A percentile compares a stretch with the other conserved stretches of the same genome.
Evolutionary conservation across 2,329 filamentous ascomycete species (phyloP).

Genomic region (Raffaelea albimanens): DNA sequence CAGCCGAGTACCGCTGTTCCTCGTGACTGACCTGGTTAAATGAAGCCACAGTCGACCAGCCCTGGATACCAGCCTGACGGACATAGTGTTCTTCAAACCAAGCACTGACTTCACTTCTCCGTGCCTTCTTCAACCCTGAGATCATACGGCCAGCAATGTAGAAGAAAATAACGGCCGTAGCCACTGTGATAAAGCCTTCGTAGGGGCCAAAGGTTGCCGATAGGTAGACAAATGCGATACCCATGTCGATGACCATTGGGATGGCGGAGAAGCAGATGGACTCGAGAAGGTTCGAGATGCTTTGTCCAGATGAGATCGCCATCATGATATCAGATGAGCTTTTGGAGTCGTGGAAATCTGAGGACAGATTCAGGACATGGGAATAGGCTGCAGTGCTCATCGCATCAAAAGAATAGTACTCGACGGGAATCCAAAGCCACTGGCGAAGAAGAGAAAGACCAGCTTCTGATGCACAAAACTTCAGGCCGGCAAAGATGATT

Average conservation of each 20-base stretch:
- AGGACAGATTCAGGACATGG: constrained; percentile 50
- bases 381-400: constrained; percentile 46
- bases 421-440: constrained; percentile 49
- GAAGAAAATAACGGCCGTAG: constrained; percentile 46
- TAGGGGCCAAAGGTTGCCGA: constrained; percentile 50
- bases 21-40: constrained; percentile 52
- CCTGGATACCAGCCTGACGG: constrained; percentile 44
- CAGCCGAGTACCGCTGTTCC: constrained; percentile 41
- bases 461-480: constrained; percentile 43
- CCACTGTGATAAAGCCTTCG: constrained; percentile 52
- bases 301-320: constrained; percentile 44
- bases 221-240: constrained; percentile 50
- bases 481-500: constrained; percentile 38
- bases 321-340: constrained; percentile 49
- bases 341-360: constrained; percentile 52
- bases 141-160: constrained; percentile 44
- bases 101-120: constrained; percentile 40
- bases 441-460: constrained; percentile 43
- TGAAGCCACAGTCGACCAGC: constrained; percentile 49
- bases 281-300: constrained; percentile 47
- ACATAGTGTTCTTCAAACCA: constrained; percentile 47
- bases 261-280: constrained; percentile 47
- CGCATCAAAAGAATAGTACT: constrained; percentile 45
- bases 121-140: constrained; percentile 35
- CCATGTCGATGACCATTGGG: constrained; percentile 52